Percentiles rank a stretch among this genome's conserved stretches.
Evolutionary conservation across 2,329 filamentous ascomycete genomes (phyloP).

Genomic region (Grosmannia serpens): DNA sequence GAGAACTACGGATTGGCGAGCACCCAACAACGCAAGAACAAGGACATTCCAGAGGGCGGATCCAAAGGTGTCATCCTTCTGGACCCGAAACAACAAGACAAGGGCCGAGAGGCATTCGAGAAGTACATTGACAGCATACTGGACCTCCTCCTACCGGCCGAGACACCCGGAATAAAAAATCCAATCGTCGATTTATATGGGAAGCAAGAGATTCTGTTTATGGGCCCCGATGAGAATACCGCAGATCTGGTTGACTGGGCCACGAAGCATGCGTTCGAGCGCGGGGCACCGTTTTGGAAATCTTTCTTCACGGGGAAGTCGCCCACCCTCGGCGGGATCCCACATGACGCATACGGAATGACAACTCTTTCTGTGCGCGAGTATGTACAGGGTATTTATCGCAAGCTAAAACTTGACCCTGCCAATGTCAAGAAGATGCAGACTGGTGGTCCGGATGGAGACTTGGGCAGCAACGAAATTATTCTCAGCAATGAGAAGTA

Average conservation of each 20-base stretch:
- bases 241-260: slow-evolving; percentile 96
- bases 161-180: slow-evolving; percentile 95
- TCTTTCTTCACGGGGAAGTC: slow-evolving; percentile 99
- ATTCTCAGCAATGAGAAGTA: slow-evolving; percentile 93
- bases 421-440: slow-evolving; percentile 84
- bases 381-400: slow-evolving; percentile 93
- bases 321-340: slow-evolving; percentile 88
- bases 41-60: slow-evolving; percentile 96
- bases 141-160: slow-evolving; percentile 80
- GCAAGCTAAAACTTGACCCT: slow-evolving; percentile 85
- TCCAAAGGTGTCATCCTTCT: slow-evolving; percentile 96
- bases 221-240: slow-evolving; percentile 98
- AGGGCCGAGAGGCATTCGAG: slow-evolving; percentile 84
- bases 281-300: slow-evolving; percentile 97
- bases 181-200: slow-evolving; percentile 92
- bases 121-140: slow-evolving; percentile 99
- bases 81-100: slow-evolving; percentile 88
- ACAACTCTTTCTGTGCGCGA: slow-evolving; percentile 93
- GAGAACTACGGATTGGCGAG: slow-evolving; percentile 98
- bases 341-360: slow-evolving; percentile 95
- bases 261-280: slow-evolving; percentile 79
- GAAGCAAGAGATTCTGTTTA: slow-evolving; percentile 93
- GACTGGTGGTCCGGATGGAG: slow-evolving; percentile 92
- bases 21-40: slow-evolving; percentile 99
- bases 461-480: slow-evolving; percentile 96